phyloP scores from a whole-genome alignment of 129 eudicot genomes.

The Deinandra increscens region DNA sequence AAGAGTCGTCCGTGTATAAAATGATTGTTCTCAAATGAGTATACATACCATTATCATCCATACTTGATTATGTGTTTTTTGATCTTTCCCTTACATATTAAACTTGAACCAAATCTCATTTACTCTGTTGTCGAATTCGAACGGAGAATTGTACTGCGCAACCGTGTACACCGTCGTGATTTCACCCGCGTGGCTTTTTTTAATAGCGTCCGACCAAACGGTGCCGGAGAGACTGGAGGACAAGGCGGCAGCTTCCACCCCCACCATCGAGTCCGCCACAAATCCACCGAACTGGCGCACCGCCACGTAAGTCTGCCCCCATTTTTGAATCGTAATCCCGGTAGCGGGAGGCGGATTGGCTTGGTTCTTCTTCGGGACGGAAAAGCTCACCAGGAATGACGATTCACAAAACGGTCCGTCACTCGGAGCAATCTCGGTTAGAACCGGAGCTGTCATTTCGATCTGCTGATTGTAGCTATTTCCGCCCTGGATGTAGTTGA shows the following conservation, averaged over 20 bases:
- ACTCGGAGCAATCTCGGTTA: slow-evolving; percentile 70
- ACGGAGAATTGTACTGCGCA: slow-evolving; percentile 89
- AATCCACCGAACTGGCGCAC: slow-evolving; percentile 83
- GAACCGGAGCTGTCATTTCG: slow-evolving; percentile 91
- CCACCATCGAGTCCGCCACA: slow-evolving; percentile 49
- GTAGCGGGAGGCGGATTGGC: slow-evolving; percentile 74
- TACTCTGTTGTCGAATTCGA: slow-evolving; percentile 72
- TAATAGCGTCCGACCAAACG: slow-evolving; percentile 58
- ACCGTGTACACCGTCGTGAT: slow-evolving; percentile 52
- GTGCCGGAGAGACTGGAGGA: slow-evolving; percentile 59
- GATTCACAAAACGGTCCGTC: slow-evolving; percentile 90
- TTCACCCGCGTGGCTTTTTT: slow-evolving; percentile 53
- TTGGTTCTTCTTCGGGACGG: slow-evolving; percentile 77
- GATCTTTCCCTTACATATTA: slow-evolving; percentile 29
- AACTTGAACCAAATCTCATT: slow-evolving; percentile 89
- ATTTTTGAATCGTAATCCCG: slow-evolving; percentile 63
- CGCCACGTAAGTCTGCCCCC: slow-evolving; percentile 69
- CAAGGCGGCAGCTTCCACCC: slow-evolving; percentile 76
- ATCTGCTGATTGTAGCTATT: slow-evolving; percentile 59
- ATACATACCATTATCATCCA: no score
- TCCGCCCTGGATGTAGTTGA: slow-evolving; percentile 73
- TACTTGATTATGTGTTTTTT: no score
- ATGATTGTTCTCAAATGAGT: no score
- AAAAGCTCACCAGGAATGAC: slow-evolving; percentile 78
- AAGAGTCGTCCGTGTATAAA: no score